phyloP scores from a whole-genome alignment of 345 rosid genomes.

The Boechera retrofracta region DNA sequence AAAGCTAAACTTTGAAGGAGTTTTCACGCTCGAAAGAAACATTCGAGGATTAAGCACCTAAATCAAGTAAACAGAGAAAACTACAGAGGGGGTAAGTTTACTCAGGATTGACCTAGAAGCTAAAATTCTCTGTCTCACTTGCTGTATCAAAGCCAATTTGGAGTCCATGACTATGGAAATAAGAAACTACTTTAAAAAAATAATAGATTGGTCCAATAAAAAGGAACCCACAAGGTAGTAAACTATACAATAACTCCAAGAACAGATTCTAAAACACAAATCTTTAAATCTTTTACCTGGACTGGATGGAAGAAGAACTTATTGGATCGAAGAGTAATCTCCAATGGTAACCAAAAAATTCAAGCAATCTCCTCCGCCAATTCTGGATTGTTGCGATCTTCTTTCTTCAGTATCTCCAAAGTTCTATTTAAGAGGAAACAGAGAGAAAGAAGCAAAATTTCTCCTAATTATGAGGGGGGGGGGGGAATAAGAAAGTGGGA shows the following conservation, averaged over 20 bases:
- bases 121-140: conserved; percentile 10
- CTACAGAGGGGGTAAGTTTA: neutral
- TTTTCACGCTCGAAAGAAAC: neutral
- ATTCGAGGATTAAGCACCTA: neutral
- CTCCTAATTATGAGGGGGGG: neutral
- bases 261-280: conserved; percentile 6
- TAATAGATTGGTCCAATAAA: neutral
- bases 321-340: neutral
- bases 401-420: neutral
- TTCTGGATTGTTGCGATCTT: conserved; percentile 10
- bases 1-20: neutral
- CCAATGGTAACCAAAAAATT: no score
- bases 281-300: neutral
- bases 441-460: neutral
- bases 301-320: neutral
- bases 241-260: neutral
- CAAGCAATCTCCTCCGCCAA: conserved; percentile 4
- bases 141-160: conserved; percentile 15
- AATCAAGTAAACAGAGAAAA: conserved; percentile 1
- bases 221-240: conserved; percentile 5
- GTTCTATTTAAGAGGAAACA: neutral
- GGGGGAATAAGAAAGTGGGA: conserved; percentile 10
- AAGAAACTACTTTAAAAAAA: neutral
- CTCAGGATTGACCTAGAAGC: conserved; percentile 14
- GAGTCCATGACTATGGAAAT: conserved; percentile 2